A percentile compares a stretch with the other conserved stretches of the same genome.
These are phyloP conservation scores for Penicillium sp. DNA, from an alignment of 2,329 filamentous ascomycete genomes.

Conservation along the genomic window DNA sequence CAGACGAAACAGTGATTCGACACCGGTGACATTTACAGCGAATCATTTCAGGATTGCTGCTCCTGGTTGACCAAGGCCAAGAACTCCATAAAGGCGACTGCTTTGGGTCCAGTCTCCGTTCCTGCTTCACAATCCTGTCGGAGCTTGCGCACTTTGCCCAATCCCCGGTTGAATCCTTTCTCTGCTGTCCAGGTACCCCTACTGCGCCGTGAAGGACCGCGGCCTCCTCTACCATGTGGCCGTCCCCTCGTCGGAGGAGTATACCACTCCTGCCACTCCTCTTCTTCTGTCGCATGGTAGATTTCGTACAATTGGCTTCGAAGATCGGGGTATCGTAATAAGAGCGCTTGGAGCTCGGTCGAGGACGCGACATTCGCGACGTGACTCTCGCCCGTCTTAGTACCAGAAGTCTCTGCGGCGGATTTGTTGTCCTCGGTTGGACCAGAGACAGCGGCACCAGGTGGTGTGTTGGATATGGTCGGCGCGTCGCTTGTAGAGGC, in stretches of 20 bases:
- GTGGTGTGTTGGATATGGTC: slow-evolving; percentile 6
- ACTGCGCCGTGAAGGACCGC: slow-evolving; percentile 20
- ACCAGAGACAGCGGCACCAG: slow-evolving; percentile 1
- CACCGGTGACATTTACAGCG: too few species aligned
- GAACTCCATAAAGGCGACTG: slow-evolving; percentile 36
- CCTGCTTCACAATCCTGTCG: slow-evolving; percentile 35
- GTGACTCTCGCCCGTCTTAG: slow-evolving; percentile 5
- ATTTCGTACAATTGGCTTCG: slow-evolving; percentile 38
- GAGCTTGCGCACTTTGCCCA: slow-evolving; percentile 35
- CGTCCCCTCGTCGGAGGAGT: slow-evolving; percentile 19
- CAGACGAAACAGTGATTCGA: not conserved
- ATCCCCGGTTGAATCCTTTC: slow-evolving; percentile 39
- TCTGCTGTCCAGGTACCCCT: slow-evolving; percentile 38
- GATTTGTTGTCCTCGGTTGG: slow-evolving; percentile 8
- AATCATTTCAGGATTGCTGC: not conserved
- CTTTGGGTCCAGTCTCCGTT: slow-evolving; percentile 24
- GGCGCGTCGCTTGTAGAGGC: slow-evolving; percentile 12
- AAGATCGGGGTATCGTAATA: slow-evolving; percentile 35
- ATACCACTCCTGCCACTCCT: slow-evolving; percentile 36
- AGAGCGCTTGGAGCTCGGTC: slow-evolving; percentile 32
- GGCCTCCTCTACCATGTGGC: slow-evolving; percentile 23
- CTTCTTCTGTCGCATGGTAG: slow-evolving; percentile 36
- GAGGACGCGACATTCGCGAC: slow-evolving; percentile 22
- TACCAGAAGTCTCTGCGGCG: slow-evolving; percentile 3
- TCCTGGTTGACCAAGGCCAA: slow-evolving; percentile 26